A percentile compares a stretch with the other conserved stretches of the same genome.
These are phyloP conservation scores for Claviceps pazoutovae DNA, from an alignment of 2,329 filamentous ascomycete genomes.

Conservation along the genomic window DNA sequence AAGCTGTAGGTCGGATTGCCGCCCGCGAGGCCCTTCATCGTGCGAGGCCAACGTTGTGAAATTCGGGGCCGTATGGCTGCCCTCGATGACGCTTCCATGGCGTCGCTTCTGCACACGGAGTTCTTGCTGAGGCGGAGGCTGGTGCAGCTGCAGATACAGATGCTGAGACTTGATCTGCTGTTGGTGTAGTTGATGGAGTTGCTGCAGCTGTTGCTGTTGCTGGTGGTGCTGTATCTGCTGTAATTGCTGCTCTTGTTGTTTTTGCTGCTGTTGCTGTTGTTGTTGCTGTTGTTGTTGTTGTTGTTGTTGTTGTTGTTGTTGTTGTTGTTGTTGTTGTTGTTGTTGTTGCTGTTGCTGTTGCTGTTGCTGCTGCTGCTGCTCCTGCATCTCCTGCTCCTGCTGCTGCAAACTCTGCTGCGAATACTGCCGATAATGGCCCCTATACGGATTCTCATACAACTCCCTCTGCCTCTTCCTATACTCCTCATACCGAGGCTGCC, in stretches of 20 bases:
- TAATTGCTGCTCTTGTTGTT: not conserved
- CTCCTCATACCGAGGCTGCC: conserved; percentile 4
- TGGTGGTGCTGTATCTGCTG: not conserved
- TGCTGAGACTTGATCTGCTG: not conserved
- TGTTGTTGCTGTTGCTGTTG: not conserved
- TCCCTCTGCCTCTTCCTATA: conserved; percentile 5
- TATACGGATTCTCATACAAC: not conserved
- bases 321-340: not conserved
- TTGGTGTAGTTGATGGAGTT: not conserved
- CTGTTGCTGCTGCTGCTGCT: not conserved
- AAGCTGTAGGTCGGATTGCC: conserved; percentile 1
- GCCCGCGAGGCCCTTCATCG: conserved; percentile 6
- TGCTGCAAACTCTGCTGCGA: not conserved
- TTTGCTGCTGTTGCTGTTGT: not conserved
- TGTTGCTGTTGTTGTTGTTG: not conserved
- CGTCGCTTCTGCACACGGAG: conserved; percentile 9
- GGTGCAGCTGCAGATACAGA: not conserved
- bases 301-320: not conserved
- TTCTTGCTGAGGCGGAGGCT: conserved; percentile 6
- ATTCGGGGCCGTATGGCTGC: conserved; percentile 11
- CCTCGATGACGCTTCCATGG: not conserved
- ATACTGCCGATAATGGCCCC: not conserved
- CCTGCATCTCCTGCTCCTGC: not conserved
- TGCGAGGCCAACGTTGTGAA: conserved; percentile 5
- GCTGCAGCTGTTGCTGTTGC: not conserved